Conservation (phyloP, 768 basidiomycete genomes). For the Rhodotorula taiwanensis region DNA sequence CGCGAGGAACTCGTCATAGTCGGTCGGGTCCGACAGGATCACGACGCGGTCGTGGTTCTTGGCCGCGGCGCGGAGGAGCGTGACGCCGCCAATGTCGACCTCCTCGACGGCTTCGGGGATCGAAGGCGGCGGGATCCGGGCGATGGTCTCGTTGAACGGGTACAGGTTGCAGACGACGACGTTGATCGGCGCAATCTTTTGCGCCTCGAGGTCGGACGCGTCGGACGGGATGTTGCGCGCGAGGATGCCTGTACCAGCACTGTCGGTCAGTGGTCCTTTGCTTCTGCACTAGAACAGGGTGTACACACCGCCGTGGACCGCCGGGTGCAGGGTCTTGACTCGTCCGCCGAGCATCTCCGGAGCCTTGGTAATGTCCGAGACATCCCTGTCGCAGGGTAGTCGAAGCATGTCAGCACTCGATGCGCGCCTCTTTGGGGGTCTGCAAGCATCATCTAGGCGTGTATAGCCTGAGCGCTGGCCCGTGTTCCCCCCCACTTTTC, state of each 20-base stretch:
- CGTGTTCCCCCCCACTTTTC: no score
- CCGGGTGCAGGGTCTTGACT: conserved; percentile 96
- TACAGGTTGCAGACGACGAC: conserved; percentile 99
- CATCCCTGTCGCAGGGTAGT: conserved; percentile 77
- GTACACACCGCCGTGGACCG: conserved; percentile 81
- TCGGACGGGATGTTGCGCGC: conserved; percentile 87
- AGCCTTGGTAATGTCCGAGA: conserved; percentile 92
- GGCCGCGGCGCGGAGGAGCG: conserved; percentile 90
- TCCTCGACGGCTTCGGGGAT: conserved; percentile 91
- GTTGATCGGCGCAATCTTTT: conserved; percentile 82
- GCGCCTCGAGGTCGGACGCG: conserved; percentile 70
- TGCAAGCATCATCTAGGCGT: no score
- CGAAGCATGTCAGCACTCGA: not conserved
- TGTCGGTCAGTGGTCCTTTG: conserved; percentile 18
- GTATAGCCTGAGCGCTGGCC: no score
- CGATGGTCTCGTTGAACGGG: conserved; percentile 86
- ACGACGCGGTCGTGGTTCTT: conserved; percentile 76
- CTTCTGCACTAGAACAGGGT: not conserved
- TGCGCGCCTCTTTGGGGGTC: no score
- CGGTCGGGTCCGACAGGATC: conserved; percentile 69
- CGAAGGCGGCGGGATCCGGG: conserved; percentile 72
- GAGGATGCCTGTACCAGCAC: conserved; percentile 59
- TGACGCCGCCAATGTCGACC: conserved; percentile 97
- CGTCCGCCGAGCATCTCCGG: conserved; percentile 98
- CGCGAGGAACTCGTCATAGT: conserved; percentile 73